Evolutionary conservation across 768 basidiomycete species (phyloP), one percentile per base, ranked within the genome.

Genomic region (Polyporus arcularius): DNA sequence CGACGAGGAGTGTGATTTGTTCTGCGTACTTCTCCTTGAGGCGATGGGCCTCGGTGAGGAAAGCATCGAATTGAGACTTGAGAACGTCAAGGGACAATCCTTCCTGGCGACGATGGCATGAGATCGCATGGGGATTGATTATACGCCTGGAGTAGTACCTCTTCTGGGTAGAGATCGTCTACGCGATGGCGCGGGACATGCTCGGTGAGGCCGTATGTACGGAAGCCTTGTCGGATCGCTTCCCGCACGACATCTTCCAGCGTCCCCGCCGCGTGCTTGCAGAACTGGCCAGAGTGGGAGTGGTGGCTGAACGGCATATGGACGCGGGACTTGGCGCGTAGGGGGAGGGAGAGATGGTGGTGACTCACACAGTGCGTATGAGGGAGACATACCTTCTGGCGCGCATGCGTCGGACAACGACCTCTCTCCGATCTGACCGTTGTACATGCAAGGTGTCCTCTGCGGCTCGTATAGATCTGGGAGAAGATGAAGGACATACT

Each of bases 261-360:
- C 1, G 80, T 77, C 7, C 94, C 94, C 12, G 79, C 78, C 3
- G 94, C 96, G 70, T 98, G 96, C 64, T 85, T 88, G 78, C 96
- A 96, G 76, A 95, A 96, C 69, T 96, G 88, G 32, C 95, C 94
- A 0, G 93, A 96, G 69, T 97, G 94, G 18, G 91, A 94, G 74
- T 95, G 94, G 71, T 93, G 92, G 69, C 88, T 90, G 68, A 85
- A 77, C 60, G 87, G 88, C 84, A 85, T 85, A 16, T 14, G 4
- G 7, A 10, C 9, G 21, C 46, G 21, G n/a, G 9, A n/a, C 21
- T 16, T 18, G 18, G 28, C 10, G 26, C 8, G 12, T 30, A 1
- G 21, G 46, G 21, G 11, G n/a, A 26, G 28, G 21, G 12, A 10
- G 14, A 21, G n/a, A 48, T 4, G 14, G 46, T 2, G 5, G 46